Evolutionary conservation across 139 green algal species (phyloP).

Genomic region (Marvania coccoides): DNA sequence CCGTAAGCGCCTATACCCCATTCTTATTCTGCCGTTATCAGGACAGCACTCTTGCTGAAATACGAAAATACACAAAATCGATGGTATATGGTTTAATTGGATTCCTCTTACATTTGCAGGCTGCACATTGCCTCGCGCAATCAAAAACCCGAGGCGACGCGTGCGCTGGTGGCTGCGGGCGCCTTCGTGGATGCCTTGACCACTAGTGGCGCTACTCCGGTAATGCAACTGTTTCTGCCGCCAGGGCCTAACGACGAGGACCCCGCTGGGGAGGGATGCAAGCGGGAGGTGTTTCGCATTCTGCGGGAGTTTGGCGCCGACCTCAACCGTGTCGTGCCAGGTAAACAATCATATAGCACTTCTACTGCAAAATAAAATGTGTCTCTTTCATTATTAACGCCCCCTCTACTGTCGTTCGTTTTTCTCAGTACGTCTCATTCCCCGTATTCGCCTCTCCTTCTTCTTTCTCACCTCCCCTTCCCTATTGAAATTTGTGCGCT

Average conservation of each 20-base stretch:
- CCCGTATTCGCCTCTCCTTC: no score
- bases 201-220: not conserved
- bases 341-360: no score
- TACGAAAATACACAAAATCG: not conserved
- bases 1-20: not conserved
- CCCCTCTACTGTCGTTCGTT: no score
- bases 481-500: not conserved
- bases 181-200: not conserved
- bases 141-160: slow-evolving; percentile 3
- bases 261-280: no score
- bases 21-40: no score
- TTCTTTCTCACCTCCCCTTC: not conserved
- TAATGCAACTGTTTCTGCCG: not conserved
- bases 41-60: not conserved
- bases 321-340: not conserved
- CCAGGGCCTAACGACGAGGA: no score
- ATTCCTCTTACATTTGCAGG: no score
- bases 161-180: not conserved
- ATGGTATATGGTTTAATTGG: no score
- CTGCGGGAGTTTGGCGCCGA: not conserved
- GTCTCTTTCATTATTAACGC: not conserved
- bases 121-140: not conserved
- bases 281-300: not conserved
- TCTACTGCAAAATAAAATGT: not conserved
- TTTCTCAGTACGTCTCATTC: no score